These are phyloP conservation scores for Colletotrichum zoysiae DNA, from an alignment of 2,329 filamentous ascomycete genomes.

Conservation along the genomic window DNA sequence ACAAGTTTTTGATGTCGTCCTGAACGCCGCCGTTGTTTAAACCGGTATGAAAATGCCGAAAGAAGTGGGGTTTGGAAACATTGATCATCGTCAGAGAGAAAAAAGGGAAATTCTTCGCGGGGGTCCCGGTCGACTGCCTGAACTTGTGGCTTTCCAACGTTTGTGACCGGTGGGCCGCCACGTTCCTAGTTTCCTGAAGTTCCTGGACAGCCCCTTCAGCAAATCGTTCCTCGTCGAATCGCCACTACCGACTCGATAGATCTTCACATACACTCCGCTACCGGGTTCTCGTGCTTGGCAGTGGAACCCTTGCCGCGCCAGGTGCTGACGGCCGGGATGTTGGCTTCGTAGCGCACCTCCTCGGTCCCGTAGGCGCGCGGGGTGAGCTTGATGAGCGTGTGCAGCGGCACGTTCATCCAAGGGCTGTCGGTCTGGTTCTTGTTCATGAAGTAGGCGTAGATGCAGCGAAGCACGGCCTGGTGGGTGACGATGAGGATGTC, in stretches of 20 bases:
- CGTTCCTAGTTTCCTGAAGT: background rate
- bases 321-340: conserved; percentile 95
- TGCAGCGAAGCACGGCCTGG: conserved; percentile 95
- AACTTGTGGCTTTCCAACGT: background rate
- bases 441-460: conserved; percentile 99
- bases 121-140: background rate
- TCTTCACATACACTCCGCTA: conserved; percentile 48
- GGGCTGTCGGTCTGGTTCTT: conserved; percentile 92
- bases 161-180: background rate
- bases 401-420: conserved; percentile 98
- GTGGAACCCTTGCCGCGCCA: conserved; percentile 95
- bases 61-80: conserved; percentile 8
- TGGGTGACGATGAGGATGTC: conserved; percentile 99
- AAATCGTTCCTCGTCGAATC: conserved; percentile 7
- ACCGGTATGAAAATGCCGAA: conserved; percentile 26
- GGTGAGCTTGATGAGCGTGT: conserved; percentile 96
- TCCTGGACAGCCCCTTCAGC: conserved; percentile 23
- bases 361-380: conserved; percentile 94
- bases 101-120: conserved; percentile 20
- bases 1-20: conserved; percentile 29
- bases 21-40: conserved; percentile 25
- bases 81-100: conserved; percentile 36
- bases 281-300: conserved; percentile 83
- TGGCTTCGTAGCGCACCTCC: conserved; percentile 87
- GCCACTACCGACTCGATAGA: background rate